Conservation (phyloP, 1,139 yeast genomes). For the Ashbya aceris region DNA sequence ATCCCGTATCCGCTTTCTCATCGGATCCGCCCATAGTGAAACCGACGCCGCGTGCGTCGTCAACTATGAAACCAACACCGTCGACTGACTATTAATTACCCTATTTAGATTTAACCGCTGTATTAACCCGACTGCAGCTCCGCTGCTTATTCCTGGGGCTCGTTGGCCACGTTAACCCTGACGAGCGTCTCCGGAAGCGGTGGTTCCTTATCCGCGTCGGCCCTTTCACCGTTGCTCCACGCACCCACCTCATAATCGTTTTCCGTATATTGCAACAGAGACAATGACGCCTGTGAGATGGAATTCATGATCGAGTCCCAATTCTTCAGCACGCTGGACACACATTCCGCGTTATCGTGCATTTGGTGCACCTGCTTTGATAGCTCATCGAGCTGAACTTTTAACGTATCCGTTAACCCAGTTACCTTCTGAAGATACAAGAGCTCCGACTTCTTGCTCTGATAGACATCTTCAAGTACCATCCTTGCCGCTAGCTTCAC, state of each 20-base stretch:
- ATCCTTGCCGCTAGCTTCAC: too few species aligned
- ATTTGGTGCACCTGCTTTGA: constrained; percentile 21
- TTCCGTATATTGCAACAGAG: constrained; percentile 26
- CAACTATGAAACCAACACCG: constrained; percentile 29
- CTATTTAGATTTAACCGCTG: not conserved
- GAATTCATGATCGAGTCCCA: constrained; percentile 28
- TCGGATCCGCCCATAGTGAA: constrained; percentile 31
- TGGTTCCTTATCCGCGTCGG: constrained; percentile 28
- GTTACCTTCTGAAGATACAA: constrained; percentile 23
- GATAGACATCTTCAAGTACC: too few species aligned
- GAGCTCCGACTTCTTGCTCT: constrained; percentile 20
- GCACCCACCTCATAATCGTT: constrained; percentile 26
- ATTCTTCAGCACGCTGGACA: constrained; percentile 22
- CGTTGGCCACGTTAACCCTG: constrained; percentile 41
- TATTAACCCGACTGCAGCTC: not conserved
- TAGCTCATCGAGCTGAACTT: constrained; percentile 21
- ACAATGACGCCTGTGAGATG: constrained; percentile 27
- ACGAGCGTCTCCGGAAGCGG: constrained; percentile 62
- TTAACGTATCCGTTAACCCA: constrained; percentile 21
- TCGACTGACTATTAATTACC: constrained; percentile 14
- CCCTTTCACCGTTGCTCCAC: constrained; percentile 14
- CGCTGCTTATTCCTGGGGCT: constrained; percentile 18
- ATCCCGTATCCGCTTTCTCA: constrained; percentile 28
- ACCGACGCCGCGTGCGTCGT: constrained; percentile 30
- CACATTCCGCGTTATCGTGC: constrained; percentile 22